Evolutionary conservation across 2,329 filamentous ascomycete genomes (phyloP).

Genomic region (Pseudogymnoascus sp.): DNA sequence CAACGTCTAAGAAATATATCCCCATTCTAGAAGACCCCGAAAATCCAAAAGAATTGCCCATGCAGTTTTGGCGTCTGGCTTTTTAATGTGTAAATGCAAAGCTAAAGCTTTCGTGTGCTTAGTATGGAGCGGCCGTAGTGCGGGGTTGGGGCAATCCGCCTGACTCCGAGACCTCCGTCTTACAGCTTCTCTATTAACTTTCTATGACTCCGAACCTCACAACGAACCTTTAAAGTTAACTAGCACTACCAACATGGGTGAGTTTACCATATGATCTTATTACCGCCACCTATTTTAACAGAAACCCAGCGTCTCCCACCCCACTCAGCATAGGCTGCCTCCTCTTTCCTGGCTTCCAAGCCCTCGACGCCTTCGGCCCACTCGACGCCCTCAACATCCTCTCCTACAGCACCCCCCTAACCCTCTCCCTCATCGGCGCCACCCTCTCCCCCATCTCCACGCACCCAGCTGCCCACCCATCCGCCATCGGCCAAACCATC

Average conservation of each 20-base stretch:
- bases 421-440: conserved; percentile 27
- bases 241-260: not conserved
- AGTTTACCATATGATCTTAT: not conserved
- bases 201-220: not conserved
- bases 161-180: not conserved
- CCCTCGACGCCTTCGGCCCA: conserved; percentile 18
- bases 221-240: not conserved
- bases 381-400: conserved; percentile 1
- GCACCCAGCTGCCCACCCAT: not conserved
- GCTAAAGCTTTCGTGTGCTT: not conserved
- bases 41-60: not conserved
- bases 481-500: conserved; percentile 29
- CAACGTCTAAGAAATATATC: not conserved
- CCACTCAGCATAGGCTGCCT: conserved; percentile 15
- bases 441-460: conserved; percentile 24
- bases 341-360: conserved; percentile 35
- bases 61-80: not conserved
- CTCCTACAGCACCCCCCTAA: conserved; percentile 20
- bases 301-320: not conserved
- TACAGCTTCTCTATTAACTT: too few relatives aligned
- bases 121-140: not conserved
- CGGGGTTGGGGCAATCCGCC: not conserved
- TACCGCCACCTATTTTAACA: not conserved
- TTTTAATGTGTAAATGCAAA: not conserved
- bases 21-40: not conserved